Evolutionary conservation across 768 basidiomycete genomes (phyloP), one percentile per base, ranked within the genome.

Genomic region (Saitozyma podzolica): DNA sequence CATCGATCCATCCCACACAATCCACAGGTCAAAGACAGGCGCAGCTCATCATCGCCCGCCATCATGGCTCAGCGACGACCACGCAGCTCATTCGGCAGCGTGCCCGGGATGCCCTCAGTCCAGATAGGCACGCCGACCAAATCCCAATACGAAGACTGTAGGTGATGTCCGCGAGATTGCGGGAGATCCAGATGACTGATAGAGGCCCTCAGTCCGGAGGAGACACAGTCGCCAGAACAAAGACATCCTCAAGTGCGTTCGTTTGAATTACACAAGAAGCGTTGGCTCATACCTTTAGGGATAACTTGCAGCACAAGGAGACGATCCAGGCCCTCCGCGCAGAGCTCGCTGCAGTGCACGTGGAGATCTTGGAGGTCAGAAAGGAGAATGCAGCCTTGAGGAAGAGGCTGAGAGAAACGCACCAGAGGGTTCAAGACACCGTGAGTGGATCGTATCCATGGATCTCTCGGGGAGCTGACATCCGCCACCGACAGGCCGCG

Each of bases 161-260:
- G 17, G 63, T 59, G 3, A 8, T 29, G 9, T 11, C 9, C 29
- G 5, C n/a, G 45, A 47, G 2, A 47, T 17, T 17, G 11, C n/a
- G 45, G 45, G n/a, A 47, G 11, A 2, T 2, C 11, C n/a, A 17
- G 6, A 11, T 47, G 16, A 47, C 56, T 66, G 65, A 59, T 49
- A 47, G n/a, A 17, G 51, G 7, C 39, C 14, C 29, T 29, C 19
- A 74, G 73, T 74, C 41, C 69, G 69, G 5, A 19, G 63, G 37
- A 56, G 63, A 53, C 73, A 74, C 54, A 60, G 57, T 40, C 69
- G 60, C 54, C 73, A 74, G 47, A 74, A 74, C 49, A 72, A 66
- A 50, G 73, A 74, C 17, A 69, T 74, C 45, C 69, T 74, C 45
- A 40, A 54, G 71, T 73, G 47, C 29, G 68, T 58, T 13, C n/a